Evolutionary conservation across 768 basidiomycete species (phyloP).

Genomic region (Boletus reticuloceps): DNA sequence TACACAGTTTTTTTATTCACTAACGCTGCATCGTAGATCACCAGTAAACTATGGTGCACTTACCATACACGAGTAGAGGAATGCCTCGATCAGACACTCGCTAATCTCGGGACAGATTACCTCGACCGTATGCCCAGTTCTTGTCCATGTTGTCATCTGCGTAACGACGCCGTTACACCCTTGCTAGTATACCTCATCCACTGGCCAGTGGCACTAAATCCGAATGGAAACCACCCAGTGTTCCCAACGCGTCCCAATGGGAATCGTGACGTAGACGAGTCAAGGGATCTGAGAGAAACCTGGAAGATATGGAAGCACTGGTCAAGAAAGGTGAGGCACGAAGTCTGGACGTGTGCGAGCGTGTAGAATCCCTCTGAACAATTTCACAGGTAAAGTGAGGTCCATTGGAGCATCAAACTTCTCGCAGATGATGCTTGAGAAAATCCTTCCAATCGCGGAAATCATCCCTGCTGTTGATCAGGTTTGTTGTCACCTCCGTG

Average conservation of each 20-base stretch:
- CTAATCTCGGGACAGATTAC: constrained; percentile 80
- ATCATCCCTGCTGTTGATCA: constrained; percentile 74
- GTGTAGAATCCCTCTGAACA: constrained; percentile 3
- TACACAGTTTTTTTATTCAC: background rate
- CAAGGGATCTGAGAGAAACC: constrained; percentile 68
- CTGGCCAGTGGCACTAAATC: constrained; percentile 79
- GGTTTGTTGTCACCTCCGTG: constrained; percentile 35
- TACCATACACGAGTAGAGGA: constrained; percentile 72
- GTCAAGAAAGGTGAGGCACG: constrained; percentile 51
- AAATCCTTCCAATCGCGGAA: constrained; percentile 63
- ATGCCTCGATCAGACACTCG: constrained; percentile 70
- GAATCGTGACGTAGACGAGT: constrained; percentile 62
- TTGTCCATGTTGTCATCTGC: background rate
- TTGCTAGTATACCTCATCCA: constrained; percentile 61
- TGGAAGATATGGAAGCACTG: constrained; percentile 83
- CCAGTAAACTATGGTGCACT: constrained; percentile 69
- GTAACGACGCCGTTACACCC: background rate
- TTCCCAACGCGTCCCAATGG: constrained; percentile 62
- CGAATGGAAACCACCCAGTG: constrained; percentile 58
- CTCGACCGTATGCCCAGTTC: constrained; percentile 62
- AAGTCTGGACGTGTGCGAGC: background rate
- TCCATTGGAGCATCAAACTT: constrained; percentile 78
- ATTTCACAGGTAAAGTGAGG: constrained; percentile 54
- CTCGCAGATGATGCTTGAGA: constrained; percentile 63
- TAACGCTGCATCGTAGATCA: constrained; percentile 46